These are phyloP conservation scores for Aquilaria yunnanensis DNA, from an alignment of 345 rosid genomes.

Conservation along the genomic window DNA sequence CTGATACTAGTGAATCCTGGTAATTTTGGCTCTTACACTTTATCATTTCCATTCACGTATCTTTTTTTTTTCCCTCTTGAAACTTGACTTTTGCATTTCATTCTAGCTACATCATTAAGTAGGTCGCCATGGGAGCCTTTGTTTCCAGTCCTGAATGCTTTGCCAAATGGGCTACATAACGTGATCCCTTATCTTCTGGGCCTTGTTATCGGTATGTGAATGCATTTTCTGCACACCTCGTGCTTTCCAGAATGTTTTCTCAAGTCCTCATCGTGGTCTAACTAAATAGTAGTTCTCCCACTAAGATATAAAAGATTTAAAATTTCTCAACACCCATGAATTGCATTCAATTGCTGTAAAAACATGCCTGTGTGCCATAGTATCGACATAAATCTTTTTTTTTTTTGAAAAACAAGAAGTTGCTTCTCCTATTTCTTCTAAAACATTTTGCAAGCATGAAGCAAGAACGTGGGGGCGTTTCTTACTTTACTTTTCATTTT, in stretches of 20 bases:
- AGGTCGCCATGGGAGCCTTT: slow-evolving; percentile 70
- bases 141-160: slow-evolving; percentile 52
- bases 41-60: slow-evolving; percentile 6
- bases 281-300: too few species aligned
- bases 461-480: not conserved
- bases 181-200: slow-evolving; percentile 64
- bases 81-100: slow-evolving; percentile 8
- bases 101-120: slow-evolving; percentile 74
- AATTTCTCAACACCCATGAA: too few species aligned
- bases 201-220: slow-evolving; percentile 52
- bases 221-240: too few species aligned
- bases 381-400: too few species aligned
- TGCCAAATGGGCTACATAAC: slow-evolving; percentile 58
- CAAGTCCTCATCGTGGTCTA: too few species aligned
- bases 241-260: too few species aligned
- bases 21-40: slow-evolving; percentile 19
- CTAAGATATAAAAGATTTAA: too few species aligned
- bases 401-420: too few species aligned
- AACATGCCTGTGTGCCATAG: too few species aligned
- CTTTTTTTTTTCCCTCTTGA: not conserved
- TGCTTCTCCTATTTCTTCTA: too few species aligned
- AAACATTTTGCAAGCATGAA: too few species aligned
- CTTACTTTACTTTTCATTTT: slow-evolving; percentile 12
- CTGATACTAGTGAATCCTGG: slow-evolving; percentile 74
- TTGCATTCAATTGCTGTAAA: too few species aligned